A percentile compares a stretch with the other conserved stretches of the same genome.
Evolutionary conservation across 805 yeast species (phyloP).

Genomic region (Candida orba): DNA sequence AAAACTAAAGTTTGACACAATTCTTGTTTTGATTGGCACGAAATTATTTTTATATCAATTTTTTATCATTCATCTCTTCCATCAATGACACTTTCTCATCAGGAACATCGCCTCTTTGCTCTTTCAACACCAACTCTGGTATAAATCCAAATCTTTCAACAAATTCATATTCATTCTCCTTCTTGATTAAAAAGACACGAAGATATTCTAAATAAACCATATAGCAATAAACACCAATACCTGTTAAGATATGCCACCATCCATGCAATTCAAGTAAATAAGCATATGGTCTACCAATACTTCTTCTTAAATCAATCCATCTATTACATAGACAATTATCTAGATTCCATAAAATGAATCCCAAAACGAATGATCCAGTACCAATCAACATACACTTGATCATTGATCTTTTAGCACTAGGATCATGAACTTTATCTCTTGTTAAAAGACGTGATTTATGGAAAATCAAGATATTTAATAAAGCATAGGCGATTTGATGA

Average conservation of each 20-base stretch:
- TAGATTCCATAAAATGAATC: constrained; percentile 82
- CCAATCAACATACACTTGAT: constrained; percentile 53
- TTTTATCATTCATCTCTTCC: too few relatives aligned
- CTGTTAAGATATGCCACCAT: constrained; percentile 94
- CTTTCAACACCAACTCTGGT: constrained; percentile 32
- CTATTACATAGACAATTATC: constrained; percentile 72
- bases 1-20: too few relatives aligned
- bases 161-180: constrained; percentile 47
- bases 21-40: too few relatives aligned
- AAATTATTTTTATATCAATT: too few relatives aligned
- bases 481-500: constrained; percentile 82
- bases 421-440: constrained; percentile 44
- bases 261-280: constrained; percentile 86
- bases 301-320: constrained; percentile 53
- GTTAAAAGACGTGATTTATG: constrained; percentile 49
- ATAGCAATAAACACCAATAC: constrained; percentile 82
- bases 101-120: neutral
- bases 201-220: constrained; percentile 73
- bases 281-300: constrained; percentile 78
- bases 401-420: constrained; percentile 40
- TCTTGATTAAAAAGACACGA: constrained; percentile 55
- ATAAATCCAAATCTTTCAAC: constrained; percentile 53
- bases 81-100: too few relatives aligned
- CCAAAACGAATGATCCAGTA: constrained; percentile 56
- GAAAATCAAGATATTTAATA: constrained; percentile 66